Conservation (phyloP, 495 filamentous ascomycete genomes). For the Thermothielavioides terrestris region DNA sequence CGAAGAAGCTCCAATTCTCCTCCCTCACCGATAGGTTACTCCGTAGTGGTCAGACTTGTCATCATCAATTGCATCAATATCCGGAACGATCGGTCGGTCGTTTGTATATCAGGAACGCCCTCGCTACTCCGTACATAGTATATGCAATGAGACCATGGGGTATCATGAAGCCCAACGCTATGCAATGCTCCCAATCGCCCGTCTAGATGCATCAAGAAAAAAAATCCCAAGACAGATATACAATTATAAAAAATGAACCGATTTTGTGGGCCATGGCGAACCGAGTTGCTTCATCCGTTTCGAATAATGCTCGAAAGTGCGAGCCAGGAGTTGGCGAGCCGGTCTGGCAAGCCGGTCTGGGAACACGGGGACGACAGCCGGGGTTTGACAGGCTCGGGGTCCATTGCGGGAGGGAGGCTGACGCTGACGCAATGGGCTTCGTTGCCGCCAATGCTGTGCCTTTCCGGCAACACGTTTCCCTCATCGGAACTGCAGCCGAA, state of each 20-base stretch:
- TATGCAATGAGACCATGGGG: constrained; percentile 3
- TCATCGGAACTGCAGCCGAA: constrained; percentile 50
- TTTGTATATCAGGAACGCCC: no score
- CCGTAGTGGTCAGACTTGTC: background rate
- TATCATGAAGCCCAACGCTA: constrained; percentile 5
- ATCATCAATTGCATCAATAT: no score
- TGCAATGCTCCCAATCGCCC: constrained; percentile 3
- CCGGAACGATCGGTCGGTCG: no score
- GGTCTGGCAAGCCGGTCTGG: no score
- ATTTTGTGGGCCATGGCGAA: background rate
- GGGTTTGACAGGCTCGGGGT: constrained; percentile 4
- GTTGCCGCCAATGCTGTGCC: background rate
- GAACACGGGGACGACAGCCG: background rate
- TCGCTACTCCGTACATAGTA: no score
- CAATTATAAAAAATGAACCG: background rate
- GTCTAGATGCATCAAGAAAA: background rate
- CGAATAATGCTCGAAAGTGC: background rate
- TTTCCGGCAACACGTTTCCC: background rate
- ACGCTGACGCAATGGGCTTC: background rate
- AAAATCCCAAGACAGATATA: background rate
- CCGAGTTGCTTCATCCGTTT: background rate
- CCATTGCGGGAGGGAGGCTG: background rate
- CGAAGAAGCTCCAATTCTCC: background rate
- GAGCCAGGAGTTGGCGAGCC: background rate
- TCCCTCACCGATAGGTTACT: background rate